phyloP scores from a whole-genome alignment of 78 protist species.

The Dictyostelium discoideum region DNA sequence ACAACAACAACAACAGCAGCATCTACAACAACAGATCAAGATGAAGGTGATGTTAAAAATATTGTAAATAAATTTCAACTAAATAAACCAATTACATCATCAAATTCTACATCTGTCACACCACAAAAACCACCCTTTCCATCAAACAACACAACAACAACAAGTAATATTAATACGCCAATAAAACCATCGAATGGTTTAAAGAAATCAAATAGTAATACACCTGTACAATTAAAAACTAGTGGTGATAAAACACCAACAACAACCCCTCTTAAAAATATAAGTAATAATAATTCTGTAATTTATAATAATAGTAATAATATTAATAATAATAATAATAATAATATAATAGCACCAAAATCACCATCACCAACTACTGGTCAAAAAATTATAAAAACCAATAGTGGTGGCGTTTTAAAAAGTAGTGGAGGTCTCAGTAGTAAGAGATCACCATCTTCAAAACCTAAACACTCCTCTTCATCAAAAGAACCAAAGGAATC shows the following conservation, averaged over 20 bases:
- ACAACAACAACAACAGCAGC: neutral
- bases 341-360: neutral
- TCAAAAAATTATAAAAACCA: constrained; percentile 12
- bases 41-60: neutral
- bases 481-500: constrained; percentile 72
- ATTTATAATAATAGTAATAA: constrained; percentile 34
- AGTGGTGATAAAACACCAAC: constrained; percentile 23
- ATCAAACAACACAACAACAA: neutral
- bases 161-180: neutral
- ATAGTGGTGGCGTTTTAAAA: neutral
- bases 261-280: neutral
- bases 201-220: neutral
- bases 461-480: neutral
- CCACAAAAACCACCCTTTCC: constrained; percentile 32
- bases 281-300: neutral
- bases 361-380: neutral
- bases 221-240: constrained; percentile 35
- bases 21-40: neutral
- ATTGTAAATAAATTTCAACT: neutral
- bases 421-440: neutral
- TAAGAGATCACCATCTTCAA: constrained; percentile 5
- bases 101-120: neutral
- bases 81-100: neutral
- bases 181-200: neutral
- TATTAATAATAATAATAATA: neutral